Conservation (phyloP, 1,284 basidiomycete species). For the Sanghuangporus weigelae region DNA sequence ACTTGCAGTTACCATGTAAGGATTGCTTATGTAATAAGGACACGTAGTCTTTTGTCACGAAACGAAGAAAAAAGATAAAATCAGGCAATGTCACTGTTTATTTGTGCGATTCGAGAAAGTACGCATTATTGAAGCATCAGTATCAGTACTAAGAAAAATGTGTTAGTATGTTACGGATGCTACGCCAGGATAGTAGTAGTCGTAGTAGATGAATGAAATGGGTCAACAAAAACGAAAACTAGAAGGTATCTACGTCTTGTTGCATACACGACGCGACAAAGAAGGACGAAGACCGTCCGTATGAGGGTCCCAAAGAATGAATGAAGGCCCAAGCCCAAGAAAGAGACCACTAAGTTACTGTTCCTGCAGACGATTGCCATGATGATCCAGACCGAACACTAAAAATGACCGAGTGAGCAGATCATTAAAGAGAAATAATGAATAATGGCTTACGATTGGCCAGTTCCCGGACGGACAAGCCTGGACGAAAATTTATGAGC, state of each 20-base stretch:
- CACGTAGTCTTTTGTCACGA: neutral
- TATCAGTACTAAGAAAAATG: too few relatives aligned
- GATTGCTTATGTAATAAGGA: neutral
- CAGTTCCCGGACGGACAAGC: constrained; percentile 39
- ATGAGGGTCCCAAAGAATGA: neutral
- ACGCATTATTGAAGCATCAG: too few relatives aligned
- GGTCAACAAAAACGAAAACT: too few relatives aligned
- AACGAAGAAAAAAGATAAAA: neutral
- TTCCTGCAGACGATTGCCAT: constrained; percentile 29
- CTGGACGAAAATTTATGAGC: constrained; percentile 23
- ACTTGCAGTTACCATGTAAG: neutral
- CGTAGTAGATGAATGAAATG: too few relatives aligned
- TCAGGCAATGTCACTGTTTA: too few relatives aligned
- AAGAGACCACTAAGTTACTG: neutral
- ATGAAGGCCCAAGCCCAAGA: neutral
- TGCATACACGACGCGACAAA: too few relatives aligned
- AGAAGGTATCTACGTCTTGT: too few relatives aligned
- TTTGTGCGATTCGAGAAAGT: too few relatives aligned
- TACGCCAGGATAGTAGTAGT: too few relatives aligned
- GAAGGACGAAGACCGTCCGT: neutral
- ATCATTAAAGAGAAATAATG: constrained; percentile 1
- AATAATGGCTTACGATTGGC: constrained; percentile 33
- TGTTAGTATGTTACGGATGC: too few relatives aligned
- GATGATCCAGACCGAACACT: constrained; percentile 44
- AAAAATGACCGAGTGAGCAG: neutral